Base-by-base conservation (phyloP, 176 grass and related monocot genomes). In the Triticum aestivum region DNA sequence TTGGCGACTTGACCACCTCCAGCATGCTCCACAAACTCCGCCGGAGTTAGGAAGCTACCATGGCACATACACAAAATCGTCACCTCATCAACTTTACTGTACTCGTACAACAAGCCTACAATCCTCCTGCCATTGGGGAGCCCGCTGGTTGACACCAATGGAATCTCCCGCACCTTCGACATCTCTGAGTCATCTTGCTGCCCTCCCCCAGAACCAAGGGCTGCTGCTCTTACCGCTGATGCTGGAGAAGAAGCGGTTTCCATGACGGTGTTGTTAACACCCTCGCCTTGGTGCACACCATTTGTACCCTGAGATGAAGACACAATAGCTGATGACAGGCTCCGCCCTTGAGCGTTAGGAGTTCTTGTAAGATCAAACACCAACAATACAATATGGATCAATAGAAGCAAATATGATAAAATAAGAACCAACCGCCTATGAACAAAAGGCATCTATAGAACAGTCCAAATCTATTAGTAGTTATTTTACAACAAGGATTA, bases 51-150 rank as follows among this genome's bases (percentile, higher is more conserved):
- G 72, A 98, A 95, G 42, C 86, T 92, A 5, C 93, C 91, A 87
- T 95, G 93, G 69, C 96, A 98, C 30, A 95, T 71, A 2, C 93
- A 95, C 8, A 95, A 84, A 9, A 98, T 98, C 49, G 84, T 93
- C 82, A 98, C 78, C 4, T 95, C 91, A 5, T 95, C 86, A 1
- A 83, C 88, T 71, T 90, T 91, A 30, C 47, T 83, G 85, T 93
- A 98, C 65, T 86, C 90, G 45, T 90, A 94, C 12, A 95, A 86
- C 63, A 95, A 93, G 37, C 96, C 96, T 73, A 95, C 86, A 14
- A 95, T 35, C 69, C 69, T 94, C 77, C 65, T 86, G 32, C 91
- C 88, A 6, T 92, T 94, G 10, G 91, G 89, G 29, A 91, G 82
- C 11, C 89, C 93, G 83, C 81, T 89, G 27, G 93, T 98, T 23